These are phyloP conservation scores for Agapanthus africanus DNA, from an alignment of 106 monocot species.

Conservation along the genomic window DNA sequence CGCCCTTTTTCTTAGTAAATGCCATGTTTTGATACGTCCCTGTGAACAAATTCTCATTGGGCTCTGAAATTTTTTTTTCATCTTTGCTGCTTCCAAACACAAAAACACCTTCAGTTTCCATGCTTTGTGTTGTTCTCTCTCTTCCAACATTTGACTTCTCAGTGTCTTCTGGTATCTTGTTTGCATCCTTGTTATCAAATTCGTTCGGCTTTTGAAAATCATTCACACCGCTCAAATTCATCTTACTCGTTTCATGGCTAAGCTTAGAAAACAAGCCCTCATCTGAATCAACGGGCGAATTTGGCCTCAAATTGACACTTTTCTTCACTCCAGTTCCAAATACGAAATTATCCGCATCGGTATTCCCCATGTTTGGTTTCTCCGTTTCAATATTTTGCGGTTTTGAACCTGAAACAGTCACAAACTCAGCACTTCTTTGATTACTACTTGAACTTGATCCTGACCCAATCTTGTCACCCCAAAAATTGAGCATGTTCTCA, in stretches of 20 bases:
- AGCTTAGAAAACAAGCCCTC: slow-evolving; percentile 21
- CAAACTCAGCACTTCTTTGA: no score
- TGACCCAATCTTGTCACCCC: background rate
- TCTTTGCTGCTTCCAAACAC: slow-evolving; percentile 23
- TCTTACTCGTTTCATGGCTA: slow-evolving; percentile 31
- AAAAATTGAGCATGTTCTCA: background rate
- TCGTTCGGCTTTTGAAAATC: background rate
- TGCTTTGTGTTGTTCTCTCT: background rate
- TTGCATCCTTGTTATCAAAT: background rate
- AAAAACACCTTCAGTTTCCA: background rate
- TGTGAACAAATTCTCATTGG: slow-evolving; percentile 29
- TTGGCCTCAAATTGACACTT: slow-evolving; percentile 1
- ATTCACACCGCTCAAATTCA: slow-evolving; percentile 28
- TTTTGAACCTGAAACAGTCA: no score
- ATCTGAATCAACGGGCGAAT: slow-evolving; percentile 1
- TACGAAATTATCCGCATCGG: slow-evolving; percentile 2
- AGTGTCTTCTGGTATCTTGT: background rate
- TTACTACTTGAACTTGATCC: no score
- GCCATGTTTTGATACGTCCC: slow-evolving; percentile 10
- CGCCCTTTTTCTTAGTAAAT: slow-evolving; percentile 39
- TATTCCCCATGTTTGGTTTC: background rate
- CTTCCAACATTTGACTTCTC: background rate
- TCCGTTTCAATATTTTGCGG: background rate
- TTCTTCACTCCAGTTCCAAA: slow-evolving; percentile 12
- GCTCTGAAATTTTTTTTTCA: no score